Conservation (phyloP, 2,329 filamentous ascomycete species). For the Hypoxylon sp. region DNA sequence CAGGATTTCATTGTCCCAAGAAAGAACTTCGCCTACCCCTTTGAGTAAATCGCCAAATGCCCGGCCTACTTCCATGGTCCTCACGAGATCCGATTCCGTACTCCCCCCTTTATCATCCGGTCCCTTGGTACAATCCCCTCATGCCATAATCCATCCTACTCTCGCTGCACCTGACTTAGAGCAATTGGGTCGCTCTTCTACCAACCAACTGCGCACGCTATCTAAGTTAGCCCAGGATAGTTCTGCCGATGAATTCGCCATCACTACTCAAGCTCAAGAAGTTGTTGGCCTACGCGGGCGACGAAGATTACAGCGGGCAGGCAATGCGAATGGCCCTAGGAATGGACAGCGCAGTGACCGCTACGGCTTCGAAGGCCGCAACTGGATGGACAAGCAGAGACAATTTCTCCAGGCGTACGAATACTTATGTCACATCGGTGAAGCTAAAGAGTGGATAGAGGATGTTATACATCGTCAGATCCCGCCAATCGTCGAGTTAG, state of each 20-base stretch:
- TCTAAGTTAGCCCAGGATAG: conserved; percentile 85
- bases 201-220: conserved; percentile 87
- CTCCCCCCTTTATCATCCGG: conserved; percentile 53
- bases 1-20: conserved; percentile 65
- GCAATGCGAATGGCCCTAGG: conserved; percentile 64
- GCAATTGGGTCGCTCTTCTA: conserved; percentile 88
- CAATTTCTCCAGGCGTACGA: conserved; percentile 98
- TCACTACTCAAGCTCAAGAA: conserved; percentile 83
- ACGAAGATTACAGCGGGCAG: conserved; percentile 81
- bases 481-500: conserved; percentile 91
- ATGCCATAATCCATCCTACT: conserved; percentile 60
- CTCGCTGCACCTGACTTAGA: conserved; percentile 81
- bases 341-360: conserved; percentile 60
- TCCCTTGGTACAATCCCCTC: conserved; percentile 52
- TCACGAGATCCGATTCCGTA: conserved; percentile 71
- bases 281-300: conserved; percentile 90
- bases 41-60: conserved; percentile 48
- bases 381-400: conserved; percentile 99
- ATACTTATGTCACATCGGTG: conserved; percentile 98
- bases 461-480: conserved; percentile 65
- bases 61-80: conserved; percentile 73
- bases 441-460: conserved; percentile 99
- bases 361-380: conserved; percentile 84
- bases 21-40: conserved; percentile 53
- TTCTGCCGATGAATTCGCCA: conserved; percentile 83